These are phyloP conservation scores for Aspergillus unguis DNA, from an alignment of 2,329 filamentous ascomycete genomes.

Conservation along the genomic window DNA sequence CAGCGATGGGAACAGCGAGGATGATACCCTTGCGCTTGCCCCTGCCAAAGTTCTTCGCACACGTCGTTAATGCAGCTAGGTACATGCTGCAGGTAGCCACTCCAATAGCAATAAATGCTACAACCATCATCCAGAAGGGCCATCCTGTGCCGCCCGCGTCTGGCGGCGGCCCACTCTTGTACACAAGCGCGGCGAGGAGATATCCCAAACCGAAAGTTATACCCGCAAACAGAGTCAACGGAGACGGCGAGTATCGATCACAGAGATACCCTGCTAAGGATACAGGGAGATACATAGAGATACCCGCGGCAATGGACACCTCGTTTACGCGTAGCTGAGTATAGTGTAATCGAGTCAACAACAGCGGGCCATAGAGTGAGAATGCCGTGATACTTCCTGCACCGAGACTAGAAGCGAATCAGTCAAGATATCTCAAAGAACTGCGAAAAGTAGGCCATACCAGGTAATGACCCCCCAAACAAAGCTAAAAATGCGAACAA, in stretches of 20 bases:
- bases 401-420: slow-evolving; percentile 55
- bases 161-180: slow-evolving; percentile 57
- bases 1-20: slow-evolving; percentile 83
- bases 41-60: slow-evolving; percentile 95
- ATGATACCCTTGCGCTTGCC: slow-evolving; percentile 85
- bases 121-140: slow-evolving; percentile 78
- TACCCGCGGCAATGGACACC: slow-evolving; percentile 78
- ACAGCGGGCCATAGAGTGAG: slow-evolving; percentile 86
- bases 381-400: slow-evolving; percentile 91
- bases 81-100: slow-evolving; percentile 86
- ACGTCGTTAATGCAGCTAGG: slow-evolving; percentile 84
- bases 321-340: slow-evolving; percentile 89
- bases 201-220: slow-evolving; percentile 78
- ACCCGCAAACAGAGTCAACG: slow-evolving; percentile 69
- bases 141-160: slow-evolving; percentile 55
- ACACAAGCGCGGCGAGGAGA: slow-evolving; percentile 74
- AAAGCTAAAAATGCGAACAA: slow-evolving; percentile 56
- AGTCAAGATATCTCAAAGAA: neutral
- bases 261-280: slow-evolving; percentile 86
- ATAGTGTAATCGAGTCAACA: slow-evolving; percentile 83
- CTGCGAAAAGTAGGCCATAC: slow-evolving; percentile 28
- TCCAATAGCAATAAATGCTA: slow-evolving; percentile 79
- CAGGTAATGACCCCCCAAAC: slow-evolving; percentile 60
- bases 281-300: slow-evolving; percentile 90
- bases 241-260: slow-evolving; percentile 78